Conservation (phyloP, 1,139 yeast species). For the Suhomyces kunorum region DNA sequence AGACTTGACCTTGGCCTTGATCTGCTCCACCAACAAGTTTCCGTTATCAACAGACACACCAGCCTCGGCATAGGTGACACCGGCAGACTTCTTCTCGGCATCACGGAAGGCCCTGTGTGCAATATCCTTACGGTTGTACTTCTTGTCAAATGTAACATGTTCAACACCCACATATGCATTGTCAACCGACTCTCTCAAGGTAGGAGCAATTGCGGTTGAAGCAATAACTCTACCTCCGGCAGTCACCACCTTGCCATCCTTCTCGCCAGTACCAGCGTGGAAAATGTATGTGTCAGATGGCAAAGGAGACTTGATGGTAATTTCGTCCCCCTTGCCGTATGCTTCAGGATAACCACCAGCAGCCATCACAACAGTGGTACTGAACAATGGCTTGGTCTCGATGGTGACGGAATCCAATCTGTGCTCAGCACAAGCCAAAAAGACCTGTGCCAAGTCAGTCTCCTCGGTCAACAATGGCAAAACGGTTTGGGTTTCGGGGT, state of each 20-base stretch:
- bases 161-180: conserved; percentile 85
- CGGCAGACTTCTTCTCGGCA: conserved; percentile 31
- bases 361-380: conserved; percentile 93
- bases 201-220: conserved; percentile 77
- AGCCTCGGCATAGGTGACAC: conserved; percentile 85
- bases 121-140: conserved; percentile 87
- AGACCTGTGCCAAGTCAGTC: conserved; percentile 87
- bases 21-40: conserved; percentile 82
- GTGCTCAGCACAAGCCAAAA: conserved; percentile 93
- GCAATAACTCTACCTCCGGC: conserved; percentile 98
- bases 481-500: conserved; percentile 98
- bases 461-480: conserved; percentile 80
- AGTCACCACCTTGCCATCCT: conserved; percentile 67
- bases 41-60: conserved; percentile 99
- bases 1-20: conserved; percentile 89
- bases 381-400: conserved; percentile 57
- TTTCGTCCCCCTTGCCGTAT: conserved; percentile 84
- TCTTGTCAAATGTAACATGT: conserved; percentile 66
- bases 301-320: conserved; percentile 54
- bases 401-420: conserved; percentile 84
- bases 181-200: conserved; percentile 78
- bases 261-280: conserved; percentile 87
- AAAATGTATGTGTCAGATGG: conserved; percentile 67
- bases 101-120: conserved; percentile 93
- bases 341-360: conserved; percentile 97